phyloP scores from a whole-genome alignment of 148 eudicot genomes.

The Pharnaceum exiguum region DNA sequence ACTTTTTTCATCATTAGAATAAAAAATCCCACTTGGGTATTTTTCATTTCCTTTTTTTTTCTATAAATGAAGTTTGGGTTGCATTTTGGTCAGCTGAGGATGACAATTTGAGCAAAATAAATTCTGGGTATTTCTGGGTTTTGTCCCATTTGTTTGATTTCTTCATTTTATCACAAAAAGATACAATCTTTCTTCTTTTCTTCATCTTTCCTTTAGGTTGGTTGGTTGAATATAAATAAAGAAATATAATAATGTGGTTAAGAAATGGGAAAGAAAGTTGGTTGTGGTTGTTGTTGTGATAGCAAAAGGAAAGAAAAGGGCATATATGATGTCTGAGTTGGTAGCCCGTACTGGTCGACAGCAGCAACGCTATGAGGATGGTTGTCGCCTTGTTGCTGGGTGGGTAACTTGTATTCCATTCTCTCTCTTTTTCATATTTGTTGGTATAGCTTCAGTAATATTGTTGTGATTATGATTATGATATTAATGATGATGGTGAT shows the following conservation, averaged over 20 bases:
- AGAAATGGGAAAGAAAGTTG: conserved; percentile 26
- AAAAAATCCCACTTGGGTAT: too few relatives aligned
- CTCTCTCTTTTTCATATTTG: not conserved
- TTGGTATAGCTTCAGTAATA: not conserved
- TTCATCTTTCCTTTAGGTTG: not conserved
- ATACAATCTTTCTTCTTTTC: not conserved
- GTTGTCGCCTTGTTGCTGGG: conserved; percentile 89
- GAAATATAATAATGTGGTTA: conserved; percentile 6
- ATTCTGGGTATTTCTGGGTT: conserved; percentile 22
- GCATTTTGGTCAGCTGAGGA: not conserved
- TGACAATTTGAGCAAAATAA: conserved; percentile 1
- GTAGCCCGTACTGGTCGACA: conserved; percentile 89
- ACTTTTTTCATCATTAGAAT: too few relatives aligned
- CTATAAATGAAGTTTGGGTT: too few relatives aligned
- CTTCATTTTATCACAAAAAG: too few relatives aligned
- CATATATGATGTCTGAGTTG: conserved; percentile 65
- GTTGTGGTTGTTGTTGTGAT: conserved; percentile 17
- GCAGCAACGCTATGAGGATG: conserved; percentile 74
- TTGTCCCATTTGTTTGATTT: conserved; percentile 12
- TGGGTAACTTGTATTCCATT: conserved; percentile 10
- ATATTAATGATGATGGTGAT: too few relatives aligned
- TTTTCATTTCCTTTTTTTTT: too few relatives aligned
- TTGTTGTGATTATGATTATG: not conserved
- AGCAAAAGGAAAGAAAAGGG: conserved; percentile 14
- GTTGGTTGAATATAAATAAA: not conserved